These are phyloP conservation scores for Drosera capensis DNA, from an alignment of 148 eudicot species.

Conservation along the genomic window DNA sequence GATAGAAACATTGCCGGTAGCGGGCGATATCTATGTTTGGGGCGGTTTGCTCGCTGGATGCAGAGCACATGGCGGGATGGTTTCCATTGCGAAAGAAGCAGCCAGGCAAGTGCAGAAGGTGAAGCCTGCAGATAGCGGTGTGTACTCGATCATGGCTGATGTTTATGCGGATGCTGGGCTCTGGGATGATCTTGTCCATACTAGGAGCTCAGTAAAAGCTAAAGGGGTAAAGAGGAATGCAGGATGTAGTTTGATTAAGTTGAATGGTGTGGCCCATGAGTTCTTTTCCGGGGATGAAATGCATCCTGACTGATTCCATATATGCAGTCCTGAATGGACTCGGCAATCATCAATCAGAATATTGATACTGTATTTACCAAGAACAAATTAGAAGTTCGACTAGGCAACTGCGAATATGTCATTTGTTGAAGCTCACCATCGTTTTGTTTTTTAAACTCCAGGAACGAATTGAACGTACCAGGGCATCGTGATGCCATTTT, in stretches of 20 bases:
- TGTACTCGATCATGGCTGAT: slow-evolving; percentile 59
- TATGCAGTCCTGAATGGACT: slow-evolving; percentile 24
- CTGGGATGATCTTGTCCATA: slow-evolving; percentile 58
- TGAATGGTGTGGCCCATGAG: slow-evolving; percentile 44
- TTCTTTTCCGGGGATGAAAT: slow-evolving; percentile 58
- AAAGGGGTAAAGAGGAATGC: slow-evolving; percentile 41
- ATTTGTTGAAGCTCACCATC: too few relatives aligned
- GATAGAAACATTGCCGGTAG: slow-evolving; percentile 55
- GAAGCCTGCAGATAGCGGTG: slow-evolving; percentile 68
- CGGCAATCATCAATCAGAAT: slow-evolving; percentile 37
- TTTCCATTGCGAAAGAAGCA: slow-evolving; percentile 53
- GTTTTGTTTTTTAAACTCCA: too few relatives aligned
- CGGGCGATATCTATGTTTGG: slow-evolving; percentile 66
- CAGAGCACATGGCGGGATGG: slow-evolving; percentile 50
- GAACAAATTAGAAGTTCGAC: too few relatives aligned
- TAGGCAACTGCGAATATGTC: too few relatives aligned
- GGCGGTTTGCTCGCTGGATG: slow-evolving; percentile 80
- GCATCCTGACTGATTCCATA: slow-evolving; percentile 49
- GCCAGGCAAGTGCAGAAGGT: slow-evolving; percentile 41
- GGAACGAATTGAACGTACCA: too few relatives aligned
- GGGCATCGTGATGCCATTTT: too few relatives aligned
- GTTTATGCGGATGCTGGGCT: slow-evolving; percentile 49
- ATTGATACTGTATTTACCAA: background rate
- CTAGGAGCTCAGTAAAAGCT: slow-evolving; percentile 42
- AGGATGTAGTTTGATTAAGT: slow-evolving; percentile 57